Evolutionary conservation across 2,329 filamentous ascomycete species (phyloP).

Genomic region (Cladosporium sp.): DNA sequence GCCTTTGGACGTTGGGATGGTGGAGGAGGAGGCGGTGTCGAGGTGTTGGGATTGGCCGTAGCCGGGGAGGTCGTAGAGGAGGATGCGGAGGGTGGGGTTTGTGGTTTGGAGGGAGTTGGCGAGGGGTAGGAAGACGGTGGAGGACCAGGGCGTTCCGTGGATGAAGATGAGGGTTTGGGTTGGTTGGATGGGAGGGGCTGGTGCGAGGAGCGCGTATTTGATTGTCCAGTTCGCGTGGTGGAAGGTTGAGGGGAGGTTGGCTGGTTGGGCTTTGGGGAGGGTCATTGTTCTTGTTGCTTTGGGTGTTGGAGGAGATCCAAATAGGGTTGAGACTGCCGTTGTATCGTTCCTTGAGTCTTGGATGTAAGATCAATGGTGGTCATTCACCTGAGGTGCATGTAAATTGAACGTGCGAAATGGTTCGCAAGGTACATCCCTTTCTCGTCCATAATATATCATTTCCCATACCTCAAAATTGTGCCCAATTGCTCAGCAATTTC

Average conservation of each 20-base stretch:
- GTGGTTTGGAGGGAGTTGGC: conserved; percentile 29
- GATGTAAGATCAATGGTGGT: too few relatives aligned
- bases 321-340: too few relatives aligned
- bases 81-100: conserved; percentile 33
- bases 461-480: too few relatives aligned
- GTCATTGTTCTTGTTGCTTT: background rate
- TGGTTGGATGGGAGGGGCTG: conserved; percentile 19
- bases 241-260: conserved; percentile 2
- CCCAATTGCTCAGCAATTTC: too few relatives aligned
- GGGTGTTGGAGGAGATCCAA: too few relatives aligned
- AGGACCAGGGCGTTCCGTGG: conserved; percentile 46
- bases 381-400: too few relatives aligned
- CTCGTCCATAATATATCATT: too few relatives aligned
- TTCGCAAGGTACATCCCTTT: too few relatives aligned
- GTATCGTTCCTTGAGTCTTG: too few relatives aligned
- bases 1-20: conserved; percentile 3
- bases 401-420: too few relatives aligned
- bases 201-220: conserved; percentile 7
- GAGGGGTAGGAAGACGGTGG: conserved; percentile 34
- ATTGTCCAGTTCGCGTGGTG: background rate
- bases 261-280: background rate
- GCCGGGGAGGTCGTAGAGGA: conserved; percentile 43
- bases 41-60: conserved; percentile 35
- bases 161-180: conserved; percentile 38
- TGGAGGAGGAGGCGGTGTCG: background rate